Base-by-base conservation (phyloP, 768 basidiomycete genomes). In the Phylloporus rhodoxanthus region DNA sequence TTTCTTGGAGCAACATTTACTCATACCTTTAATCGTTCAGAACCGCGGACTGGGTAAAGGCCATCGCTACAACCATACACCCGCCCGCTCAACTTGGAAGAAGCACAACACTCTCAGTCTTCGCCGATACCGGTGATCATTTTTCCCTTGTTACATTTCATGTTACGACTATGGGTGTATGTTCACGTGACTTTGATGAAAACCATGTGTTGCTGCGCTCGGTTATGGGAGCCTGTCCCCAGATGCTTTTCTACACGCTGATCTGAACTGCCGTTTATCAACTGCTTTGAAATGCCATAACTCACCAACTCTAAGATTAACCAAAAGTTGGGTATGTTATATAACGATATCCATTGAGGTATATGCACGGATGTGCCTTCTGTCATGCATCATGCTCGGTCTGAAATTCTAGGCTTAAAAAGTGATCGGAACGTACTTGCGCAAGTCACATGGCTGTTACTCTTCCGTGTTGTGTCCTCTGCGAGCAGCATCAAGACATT, bases 41-140 rank as follows among this genome's bases (percentile, higher is more conserved):
- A 97, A 96, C 78, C 87, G 95, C 73, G 95, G 96, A 62, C 70
- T 97, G 65, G 95, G 93, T 76, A 97, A 97, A 72, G 95, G 95
- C 41, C 82, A 88, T 67, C 83, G 85, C 58, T 75, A 91, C 89
- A 96, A 97, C 76, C 91, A 97, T 69, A 82, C 85, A 38, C 91
- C 92, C 40, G 82, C 84, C 60, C 82, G 84, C 56, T 86, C 91
- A 9, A 91, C 88, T 73, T 98, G 93, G 93, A 92, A 90, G 74
- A 92, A 80, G 70, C 90, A 97, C 92, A 99, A 97, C 82, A 96
- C 94, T 14, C 87, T 91, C 80, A 86, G 83, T 70, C 80, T 91
- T 55, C 88, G 85, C 66, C 84, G 88, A 56, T 91, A 91, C 80
- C 84, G 88, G 72, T 91, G 64, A 79, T 57, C 25, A n/a, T 4